Percentiles rank a stretch among this genome's conserved stretches.
These are phyloP conservation scores for Ustilago shanxiensis DNA, from an alignment of 1,284 basidiomycete genomes.

Conservation along the genomic window DNA sequence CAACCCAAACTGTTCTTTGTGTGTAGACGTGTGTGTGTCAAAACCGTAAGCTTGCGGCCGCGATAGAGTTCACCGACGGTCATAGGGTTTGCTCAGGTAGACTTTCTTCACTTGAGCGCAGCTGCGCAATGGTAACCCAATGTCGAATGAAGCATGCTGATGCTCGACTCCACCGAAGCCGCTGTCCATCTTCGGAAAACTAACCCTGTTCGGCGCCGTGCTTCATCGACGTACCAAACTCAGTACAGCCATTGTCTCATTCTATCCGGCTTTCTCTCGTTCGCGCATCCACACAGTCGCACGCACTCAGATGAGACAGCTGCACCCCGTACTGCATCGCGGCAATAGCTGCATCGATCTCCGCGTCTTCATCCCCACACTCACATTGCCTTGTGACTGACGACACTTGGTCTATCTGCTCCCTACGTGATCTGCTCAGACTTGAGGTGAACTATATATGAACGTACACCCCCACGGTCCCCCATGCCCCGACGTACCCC, in stretches of 20 bases:
- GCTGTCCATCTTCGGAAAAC: constrained; percentile 5
- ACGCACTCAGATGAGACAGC: not conserved
- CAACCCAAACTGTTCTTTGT: not conserved
- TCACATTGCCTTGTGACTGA: not conserved
- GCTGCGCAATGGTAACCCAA: constrained; percentile 11
- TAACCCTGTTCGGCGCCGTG: constrained; percentile 2
- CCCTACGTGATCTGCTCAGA: not conserved
- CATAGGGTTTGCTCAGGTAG: constrained; percentile 7
- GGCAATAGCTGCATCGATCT: constrained; percentile 9
- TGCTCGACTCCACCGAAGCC: not conserved
- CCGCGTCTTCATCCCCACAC: constrained; percentile 9
- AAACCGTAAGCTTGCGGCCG: not conserved
- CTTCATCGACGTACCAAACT: not conserved
- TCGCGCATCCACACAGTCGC: not conserved
- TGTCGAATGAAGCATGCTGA: not conserved
- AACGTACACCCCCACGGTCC: not conserved
- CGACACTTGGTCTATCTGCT: not conserved
- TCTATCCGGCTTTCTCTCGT: constrained; percentile 16
- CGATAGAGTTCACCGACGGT: constrained; percentile 15
- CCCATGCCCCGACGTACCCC: not conserved
- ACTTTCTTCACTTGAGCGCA: not conserved
- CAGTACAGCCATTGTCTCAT: constrained; percentile 1
- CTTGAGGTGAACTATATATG: constrained; percentile 7
- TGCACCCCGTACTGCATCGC: constrained; percentile 18
- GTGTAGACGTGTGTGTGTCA: too few species aligned